These are phyloP conservation scores for Kwoniella shandongensis DNA, from an alignment of 768 basidiomycete species.

Conservation along the genomic window DNA sequence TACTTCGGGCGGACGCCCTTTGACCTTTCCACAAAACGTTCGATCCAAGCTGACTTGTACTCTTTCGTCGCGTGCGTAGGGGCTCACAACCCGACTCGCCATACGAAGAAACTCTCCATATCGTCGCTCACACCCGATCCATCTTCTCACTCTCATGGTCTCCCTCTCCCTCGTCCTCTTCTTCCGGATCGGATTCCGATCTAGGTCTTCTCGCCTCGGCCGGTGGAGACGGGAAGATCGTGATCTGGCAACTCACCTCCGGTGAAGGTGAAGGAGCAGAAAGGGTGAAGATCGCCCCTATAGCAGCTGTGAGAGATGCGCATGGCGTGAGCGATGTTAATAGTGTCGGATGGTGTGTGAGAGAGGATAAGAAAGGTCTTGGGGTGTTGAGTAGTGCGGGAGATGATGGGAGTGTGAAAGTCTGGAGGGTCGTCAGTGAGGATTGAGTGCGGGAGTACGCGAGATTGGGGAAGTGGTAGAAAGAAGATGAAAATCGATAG, in stretches of 20 bases:
- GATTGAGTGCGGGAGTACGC: not conserved
- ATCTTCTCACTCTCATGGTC: constrained; percentile 43
- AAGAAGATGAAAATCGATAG: no score
- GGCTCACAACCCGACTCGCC: constrained; percentile 39
- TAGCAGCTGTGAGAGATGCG: constrained; percentile 64
- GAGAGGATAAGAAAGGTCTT: constrained; percentile 60
- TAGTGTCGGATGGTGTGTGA: constrained; percentile 75
- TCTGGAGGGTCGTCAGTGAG: constrained; percentile 63
- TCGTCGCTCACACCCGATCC: constrained; percentile 38
- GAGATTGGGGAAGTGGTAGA: no score
- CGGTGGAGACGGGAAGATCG: constrained; percentile 80
- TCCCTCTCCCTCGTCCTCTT: constrained; percentile 7
- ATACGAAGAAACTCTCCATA: constrained; percentile 34
- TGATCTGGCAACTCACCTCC: constrained; percentile 69
- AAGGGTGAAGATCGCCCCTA: constrained; percentile 49
- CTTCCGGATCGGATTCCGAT: constrained; percentile 14
- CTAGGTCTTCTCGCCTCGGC: constrained; percentile 83
- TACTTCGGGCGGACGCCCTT: no score
- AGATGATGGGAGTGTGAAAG: constrained; percentile 76
- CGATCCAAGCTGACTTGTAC: not conserved
- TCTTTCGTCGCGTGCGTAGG: constrained; percentile 9
- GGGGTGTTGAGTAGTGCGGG: constrained; percentile 76
- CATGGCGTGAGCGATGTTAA: constrained; percentile 88
- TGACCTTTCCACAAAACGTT: no score
- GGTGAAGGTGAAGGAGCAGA: constrained; percentile 1